phyloP scores from a whole-genome alignment of 2,329 filamentous ascomycete species.

The Claviceps sp. region DNA sequence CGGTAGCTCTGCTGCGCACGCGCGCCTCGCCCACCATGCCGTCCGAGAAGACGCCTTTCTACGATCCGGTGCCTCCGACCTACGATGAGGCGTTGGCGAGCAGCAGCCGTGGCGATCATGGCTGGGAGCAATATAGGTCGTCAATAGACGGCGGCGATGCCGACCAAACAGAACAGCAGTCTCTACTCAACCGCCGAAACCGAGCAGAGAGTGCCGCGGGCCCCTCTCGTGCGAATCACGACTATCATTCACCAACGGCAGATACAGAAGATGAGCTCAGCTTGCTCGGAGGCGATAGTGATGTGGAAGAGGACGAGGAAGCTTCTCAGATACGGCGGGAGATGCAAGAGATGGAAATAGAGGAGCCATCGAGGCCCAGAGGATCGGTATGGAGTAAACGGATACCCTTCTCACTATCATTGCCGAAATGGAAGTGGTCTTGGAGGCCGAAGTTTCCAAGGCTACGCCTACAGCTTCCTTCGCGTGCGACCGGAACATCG shows the following conservation, averaged over 20 bases:
- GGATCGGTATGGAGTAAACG: conserved; percentile 40
- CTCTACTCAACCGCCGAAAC: conserved; percentile 41
- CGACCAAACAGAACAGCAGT: conserved; percentile 64
- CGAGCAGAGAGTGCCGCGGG: conserved; percentile 30
- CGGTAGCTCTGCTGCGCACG: neutral
- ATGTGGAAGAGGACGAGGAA: conserved; percentile 31
- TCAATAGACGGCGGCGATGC: conserved; percentile 44
- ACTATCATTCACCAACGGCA: conserved; percentile 71
- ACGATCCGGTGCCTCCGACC: conserved; percentile 29
- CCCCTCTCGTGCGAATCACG: conserved; percentile 31
- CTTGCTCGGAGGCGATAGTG: conserved; percentile 36
- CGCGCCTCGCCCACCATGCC: conserved; percentile 14
- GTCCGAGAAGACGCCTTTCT: conserved; percentile 28
- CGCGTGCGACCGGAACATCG: conserved; percentile 16
- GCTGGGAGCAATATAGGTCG: conserved; percentile 18
- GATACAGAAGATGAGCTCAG: conserved; percentile 59
- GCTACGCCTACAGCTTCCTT: conserved; percentile 34
- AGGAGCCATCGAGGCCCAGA: conserved; percentile 44
- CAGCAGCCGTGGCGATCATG: conserved; percentile 19
- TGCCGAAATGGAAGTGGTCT: conserved; percentile 41
- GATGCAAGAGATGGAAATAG: conserved; percentile 80
- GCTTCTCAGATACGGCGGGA: conserved; percentile 61
- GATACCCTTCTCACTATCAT: conserved; percentile 37
- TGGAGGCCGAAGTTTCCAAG: conserved; percentile 41
- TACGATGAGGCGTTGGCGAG: conserved; percentile 29